Conservation (phyloP, 176 grass and related monocot genomes). For the Musa acuminata region DNA sequence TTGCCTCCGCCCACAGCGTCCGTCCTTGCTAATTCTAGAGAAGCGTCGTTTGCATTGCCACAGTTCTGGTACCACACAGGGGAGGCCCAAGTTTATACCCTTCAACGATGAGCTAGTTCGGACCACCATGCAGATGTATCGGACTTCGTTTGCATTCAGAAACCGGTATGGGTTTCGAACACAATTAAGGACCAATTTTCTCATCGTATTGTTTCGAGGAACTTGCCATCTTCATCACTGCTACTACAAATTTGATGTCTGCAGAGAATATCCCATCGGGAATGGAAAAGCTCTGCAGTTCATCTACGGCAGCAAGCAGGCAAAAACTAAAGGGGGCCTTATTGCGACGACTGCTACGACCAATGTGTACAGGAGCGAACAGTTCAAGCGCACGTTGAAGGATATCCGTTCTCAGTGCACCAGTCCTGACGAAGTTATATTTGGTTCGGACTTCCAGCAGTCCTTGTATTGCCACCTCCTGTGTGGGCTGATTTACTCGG, state of each 20-base stretch:
- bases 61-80: constrained; percentile 94
- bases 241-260: neutral
- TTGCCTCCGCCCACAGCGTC: neutral
- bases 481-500: constrained; percentile 63
- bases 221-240: no score
- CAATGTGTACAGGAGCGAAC: constrained; percentile 54
- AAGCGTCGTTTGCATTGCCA: constrained; percentile 3
- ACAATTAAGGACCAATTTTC: neutral
- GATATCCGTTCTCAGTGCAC: constrained; percentile 49
- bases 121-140: constrained; percentile 66
- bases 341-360: constrained; percentile 74
- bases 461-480: constrained; percentile 90
- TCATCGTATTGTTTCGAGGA: neutral
- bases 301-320: constrained; percentile 84
- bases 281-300: constrained; percentile 86
- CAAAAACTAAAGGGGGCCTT: constrained; percentile 56
- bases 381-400: constrained; percentile 62
- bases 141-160: constrained; percentile 75
- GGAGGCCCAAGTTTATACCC: constrained; percentile 81
- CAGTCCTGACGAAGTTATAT: constrained; percentile 80
- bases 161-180: constrained; percentile 42
- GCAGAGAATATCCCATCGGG: constrained; percentile 63
- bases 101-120: constrained; percentile 80
- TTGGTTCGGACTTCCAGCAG: constrained; percentile 66
- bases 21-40: neutral